A percentile compares a stretch with the other conserved stretches of the same genome.
phyloP scores from a whole-genome alignment of 2,329 filamentous ascomycete genomes.

The Stagonosporopsis tanaceti region DNA sequence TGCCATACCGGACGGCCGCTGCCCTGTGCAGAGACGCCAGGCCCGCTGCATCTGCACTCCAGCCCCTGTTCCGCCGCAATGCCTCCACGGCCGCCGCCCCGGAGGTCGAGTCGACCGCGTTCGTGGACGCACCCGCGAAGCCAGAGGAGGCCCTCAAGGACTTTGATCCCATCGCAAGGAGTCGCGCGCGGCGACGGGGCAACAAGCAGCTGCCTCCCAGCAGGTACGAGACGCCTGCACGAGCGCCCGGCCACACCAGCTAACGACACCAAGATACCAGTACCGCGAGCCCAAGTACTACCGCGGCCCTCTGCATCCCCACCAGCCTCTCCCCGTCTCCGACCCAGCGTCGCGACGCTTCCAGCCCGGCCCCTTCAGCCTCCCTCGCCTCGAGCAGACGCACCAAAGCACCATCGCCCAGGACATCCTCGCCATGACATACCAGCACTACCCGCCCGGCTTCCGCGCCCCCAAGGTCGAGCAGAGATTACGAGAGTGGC shows the following conservation, averaged over 20 bases:
- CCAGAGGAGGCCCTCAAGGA: conserved; percentile 53
- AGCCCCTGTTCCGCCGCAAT: conserved; percentile 53
- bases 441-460: conserved; percentile 84
- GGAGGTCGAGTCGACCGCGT: conserved; percentile 59
- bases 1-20: conserved; percentile 42
- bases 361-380: conserved; percentile 87
- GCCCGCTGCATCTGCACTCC: conserved; percentile 30
- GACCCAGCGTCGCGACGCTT: conserved; percentile 90
- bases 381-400: conserved; percentile 87
- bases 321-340: conserved; percentile 86
- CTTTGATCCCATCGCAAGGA: conserved; percentile 60
- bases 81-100: conserved; percentile 54
- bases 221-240: conserved; percentile 55
- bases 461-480: conserved; percentile 65
- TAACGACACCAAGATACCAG: conserved; percentile 73
- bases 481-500: conserved; percentile 82
- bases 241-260: not conserved
- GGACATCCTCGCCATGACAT: conserved; percentile 88
- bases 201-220: conserved; percentile 58
- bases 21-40: conserved; percentile 36
- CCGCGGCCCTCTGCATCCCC: conserved; percentile 89
- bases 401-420: conserved; percentile 85
- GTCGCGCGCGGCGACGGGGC: conserved; percentile 53
- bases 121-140: conserved; percentile 51
- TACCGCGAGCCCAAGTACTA: conserved; percentile 95